These are phyloP conservation scores for Aureobasidium sp. DNA, from an alignment of 2,329 filamentous ascomycete genomes.

Conservation along the genomic window DNA sequence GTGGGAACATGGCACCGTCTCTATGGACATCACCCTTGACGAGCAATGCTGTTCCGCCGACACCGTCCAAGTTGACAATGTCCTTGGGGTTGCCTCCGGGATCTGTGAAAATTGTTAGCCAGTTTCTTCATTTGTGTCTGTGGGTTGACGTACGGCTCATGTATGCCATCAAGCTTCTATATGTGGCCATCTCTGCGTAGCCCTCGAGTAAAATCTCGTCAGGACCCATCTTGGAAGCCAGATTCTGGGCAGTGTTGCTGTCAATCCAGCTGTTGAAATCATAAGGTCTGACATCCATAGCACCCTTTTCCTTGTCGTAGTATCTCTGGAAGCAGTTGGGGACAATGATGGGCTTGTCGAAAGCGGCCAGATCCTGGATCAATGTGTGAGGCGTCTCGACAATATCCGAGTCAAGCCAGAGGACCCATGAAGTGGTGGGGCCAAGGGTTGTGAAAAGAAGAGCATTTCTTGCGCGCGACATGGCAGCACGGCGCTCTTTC, in stretches of 20 bases:
- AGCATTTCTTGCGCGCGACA: constrained; percentile 90
- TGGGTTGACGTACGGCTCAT: constrained; percentile 48
- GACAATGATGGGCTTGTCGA: constrained; percentile 85
- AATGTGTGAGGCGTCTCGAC: constrained; percentile 76
- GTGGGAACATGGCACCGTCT: constrained; percentile 96
- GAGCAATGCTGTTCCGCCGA: constrained; percentile 83
- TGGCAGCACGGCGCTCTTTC: constrained; percentile 74
- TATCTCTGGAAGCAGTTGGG: constrained; percentile 94
- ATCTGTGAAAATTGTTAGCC: constrained; percentile 11
- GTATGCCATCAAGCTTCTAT: constrained; percentile 83
- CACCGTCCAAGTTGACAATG: constrained; percentile 69
- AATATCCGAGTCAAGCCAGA: constrained; percentile 92
- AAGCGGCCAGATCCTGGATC: constrained; percentile 82
- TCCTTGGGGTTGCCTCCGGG: constrained; percentile 22
- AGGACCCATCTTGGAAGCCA: constrained; percentile 72
- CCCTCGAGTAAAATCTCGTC: constrained; percentile 93
- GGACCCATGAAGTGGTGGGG: constrained; percentile 85
- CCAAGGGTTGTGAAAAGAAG: constrained; percentile 92
- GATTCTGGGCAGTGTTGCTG: constrained; percentile 64
- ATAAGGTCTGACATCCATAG: constrained; percentile 72
- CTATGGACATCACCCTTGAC: constrained; percentile 96
- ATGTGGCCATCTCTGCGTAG: constrained; percentile 88
- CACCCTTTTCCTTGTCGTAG: constrained; percentile 57
- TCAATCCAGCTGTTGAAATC: constrained; percentile 99
- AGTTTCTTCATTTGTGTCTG: not conserved